These are phyloP conservation scores for Moricandia moricandioides DNA, from an alignment of 345 rosid genomes.

Conservation along the genomic window DNA sequence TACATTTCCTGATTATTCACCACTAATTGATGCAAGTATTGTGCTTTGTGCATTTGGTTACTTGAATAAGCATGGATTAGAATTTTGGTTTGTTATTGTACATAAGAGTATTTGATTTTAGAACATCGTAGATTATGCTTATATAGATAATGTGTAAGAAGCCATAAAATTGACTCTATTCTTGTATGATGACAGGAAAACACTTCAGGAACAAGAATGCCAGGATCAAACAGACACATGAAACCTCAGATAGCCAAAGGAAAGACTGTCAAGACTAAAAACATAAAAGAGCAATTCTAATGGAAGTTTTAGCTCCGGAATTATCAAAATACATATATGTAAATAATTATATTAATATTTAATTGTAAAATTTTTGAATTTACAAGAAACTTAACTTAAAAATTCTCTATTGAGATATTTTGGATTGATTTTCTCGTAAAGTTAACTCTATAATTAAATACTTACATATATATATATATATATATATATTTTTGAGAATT, in stretches of 20 bases:
- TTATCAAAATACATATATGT: no score
- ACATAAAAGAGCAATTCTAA: no score
- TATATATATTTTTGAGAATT: no score
- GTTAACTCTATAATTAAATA: no score
- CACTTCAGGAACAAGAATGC: conserved; percentile 46
- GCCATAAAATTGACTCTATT: conserved; percentile 53
- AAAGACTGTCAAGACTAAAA: background rate
- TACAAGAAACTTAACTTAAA: no score
- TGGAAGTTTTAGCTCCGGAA: no score
- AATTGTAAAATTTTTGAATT: no score
- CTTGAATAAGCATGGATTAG: background rate
- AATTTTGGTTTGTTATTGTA: background rate
- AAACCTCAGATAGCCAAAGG: conserved; percentile 50
- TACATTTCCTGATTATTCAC: background rate
- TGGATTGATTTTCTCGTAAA: no score
- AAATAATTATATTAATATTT: no score
- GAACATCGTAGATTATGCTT: background rate
- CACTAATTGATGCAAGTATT: conserved; percentile 3
- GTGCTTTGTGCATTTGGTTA: background rate
- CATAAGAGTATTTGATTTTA: background rate
- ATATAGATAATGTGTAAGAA: background rate
- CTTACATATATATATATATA: no score
- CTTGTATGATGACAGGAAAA: conserved; percentile 70
- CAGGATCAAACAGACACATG: conserved; percentile 89
- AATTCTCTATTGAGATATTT: no score